phyloP scores from a whole-genome alignment of 768 basidiomycete genomes.

The Cubamyces sp. region DNA sequence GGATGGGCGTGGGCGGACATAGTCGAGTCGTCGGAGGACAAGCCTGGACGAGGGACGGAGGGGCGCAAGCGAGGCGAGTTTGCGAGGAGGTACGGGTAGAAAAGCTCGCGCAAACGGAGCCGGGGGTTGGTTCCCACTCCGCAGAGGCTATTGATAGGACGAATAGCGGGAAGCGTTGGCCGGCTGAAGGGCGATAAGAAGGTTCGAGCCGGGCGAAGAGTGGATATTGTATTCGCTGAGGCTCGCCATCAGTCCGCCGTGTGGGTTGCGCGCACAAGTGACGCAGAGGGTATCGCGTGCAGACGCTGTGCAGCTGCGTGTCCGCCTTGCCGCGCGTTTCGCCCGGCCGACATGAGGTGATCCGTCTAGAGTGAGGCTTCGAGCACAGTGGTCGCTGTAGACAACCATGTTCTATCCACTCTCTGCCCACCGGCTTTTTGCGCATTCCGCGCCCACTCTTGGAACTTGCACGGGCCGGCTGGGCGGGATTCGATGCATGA shows the following conservation, averaged over 20 bases:
- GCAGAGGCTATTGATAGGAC: constrained; percentile 21
- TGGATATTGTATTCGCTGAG: constrained; percentile 6
- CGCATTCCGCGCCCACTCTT: background rate
- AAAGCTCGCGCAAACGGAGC: background rate
- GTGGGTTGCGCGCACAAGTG: constrained; percentile 11
- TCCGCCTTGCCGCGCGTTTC: background rate
- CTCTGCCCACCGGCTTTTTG: background rate
- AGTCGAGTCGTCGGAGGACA: constrained; percentile 19
- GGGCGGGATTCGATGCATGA: background rate
- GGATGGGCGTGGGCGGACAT: constrained; percentile 12
- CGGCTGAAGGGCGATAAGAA: constrained; percentile 20
- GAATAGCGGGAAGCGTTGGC: constrained; percentile 6
- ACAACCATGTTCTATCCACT: background rate
- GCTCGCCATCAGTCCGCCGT: constrained; percentile 12
- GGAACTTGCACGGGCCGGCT: background rate
- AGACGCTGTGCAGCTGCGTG: background rate
- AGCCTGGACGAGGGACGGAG: constrained; percentile 16
- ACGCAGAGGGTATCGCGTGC: constrained; percentile 10
- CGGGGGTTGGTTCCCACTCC: constrained; percentile 20
- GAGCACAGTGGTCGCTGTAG: background rate
- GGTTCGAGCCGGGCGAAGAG: constrained; percentile 13
- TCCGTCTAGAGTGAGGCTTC: background rate
- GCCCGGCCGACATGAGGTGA: background rate
- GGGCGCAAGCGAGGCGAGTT: constrained; percentile 6
- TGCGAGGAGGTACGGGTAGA: background rate